Evolutionary conservation across 2,329 filamentous ascomycete genomes (phyloP), one percentile per base, ranked within the genome.

Genomic region (Pleurostoma richardsiae): DNA sequence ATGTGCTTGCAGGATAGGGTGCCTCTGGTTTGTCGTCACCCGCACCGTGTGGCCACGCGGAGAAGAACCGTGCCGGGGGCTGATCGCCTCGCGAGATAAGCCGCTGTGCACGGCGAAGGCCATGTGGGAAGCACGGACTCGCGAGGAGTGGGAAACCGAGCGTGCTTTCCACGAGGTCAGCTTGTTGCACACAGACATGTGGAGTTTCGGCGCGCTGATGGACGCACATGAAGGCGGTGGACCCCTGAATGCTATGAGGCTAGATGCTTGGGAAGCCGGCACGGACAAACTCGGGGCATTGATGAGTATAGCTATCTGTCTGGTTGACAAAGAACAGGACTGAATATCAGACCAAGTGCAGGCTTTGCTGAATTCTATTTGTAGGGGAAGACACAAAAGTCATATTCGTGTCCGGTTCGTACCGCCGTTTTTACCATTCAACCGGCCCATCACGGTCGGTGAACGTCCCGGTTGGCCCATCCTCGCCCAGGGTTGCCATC

Each of bases 401-500:
- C 19, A 19, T 19, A 19, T 19, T 19, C 19, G 19, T 19, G 19
- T 19, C 19, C 19, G 19, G 19, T 19, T 36, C n/a, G 33, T 8
- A n/a, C 33, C 33, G 33, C n/a, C 8, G 8, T n/a, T n/a, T 36
- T 28, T 48, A 59, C 54, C 54, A 59, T 2, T 48, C 45, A 2
- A 50, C 29, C 2, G 39, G 11, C 3, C 54, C 54, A n/a, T 56
- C 33, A 28, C 33, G 44, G 29, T 52, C 41, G n/a, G 46, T 50
- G 26, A 42, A 59, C 5, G 58, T 60, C 26, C 50, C 55, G 38
- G 55, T 55, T 46, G 52, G 47, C 0, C 52, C 57, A 19, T 57
- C 54, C 40, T 48, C 47, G 5, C 52, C 58, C 11, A 57, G 31
- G 4, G 54, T 57, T 6, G 59, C 56, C 43, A 62, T 42, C 43